These are phyloP conservation scores for Nicotiana undulata DNA, from an alignment of 257 asterid species.

Conservation along the genomic window DNA sequence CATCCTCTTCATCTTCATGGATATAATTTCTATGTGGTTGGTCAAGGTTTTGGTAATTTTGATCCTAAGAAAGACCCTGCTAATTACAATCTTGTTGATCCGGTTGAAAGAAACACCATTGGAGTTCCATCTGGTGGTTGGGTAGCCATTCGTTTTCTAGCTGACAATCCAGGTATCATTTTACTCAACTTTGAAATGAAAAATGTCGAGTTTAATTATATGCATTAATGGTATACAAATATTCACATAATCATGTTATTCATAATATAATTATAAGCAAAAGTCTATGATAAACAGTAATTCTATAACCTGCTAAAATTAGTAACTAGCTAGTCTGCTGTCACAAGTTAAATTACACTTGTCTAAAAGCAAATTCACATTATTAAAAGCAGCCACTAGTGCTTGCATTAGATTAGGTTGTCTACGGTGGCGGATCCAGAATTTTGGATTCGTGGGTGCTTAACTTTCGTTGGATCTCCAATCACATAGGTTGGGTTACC, in stretches of 20 bases:
- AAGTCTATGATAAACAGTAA: not conserved
- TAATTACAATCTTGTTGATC: conserved; percentile 57
- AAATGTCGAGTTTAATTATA: not conserved
- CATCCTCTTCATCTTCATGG: conserved; percentile 81
- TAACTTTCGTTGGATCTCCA: no score
- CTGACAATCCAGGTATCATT: conserved; percentile 64
- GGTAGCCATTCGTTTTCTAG: conserved; percentile 58
- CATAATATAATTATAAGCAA: not conserved
- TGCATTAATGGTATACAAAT: not conserved
- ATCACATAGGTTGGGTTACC: no score
- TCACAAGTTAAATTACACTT: not conserved
- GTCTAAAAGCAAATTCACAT: no score
- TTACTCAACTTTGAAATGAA: not conserved
- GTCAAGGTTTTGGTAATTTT: conserved; percentile 64
- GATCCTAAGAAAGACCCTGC: conserved; percentile 38
- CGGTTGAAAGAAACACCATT: conserved; percentile 54
- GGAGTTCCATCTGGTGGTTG: conserved; percentile 66
- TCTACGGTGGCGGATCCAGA: no score
- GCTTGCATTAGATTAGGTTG: no score
- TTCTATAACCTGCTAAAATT: not conserved
- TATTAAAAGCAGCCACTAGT: no score
- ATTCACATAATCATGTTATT: not conserved
- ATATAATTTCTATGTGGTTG: conserved; percentile 41
- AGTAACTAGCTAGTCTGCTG: not conserved
- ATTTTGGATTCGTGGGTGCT: no score